Evolutionary conservation across 345 rosid species (phyloP), one percentile per base, ranked within the genome.

Genomic region (Moricandia moricandioides): DNA sequence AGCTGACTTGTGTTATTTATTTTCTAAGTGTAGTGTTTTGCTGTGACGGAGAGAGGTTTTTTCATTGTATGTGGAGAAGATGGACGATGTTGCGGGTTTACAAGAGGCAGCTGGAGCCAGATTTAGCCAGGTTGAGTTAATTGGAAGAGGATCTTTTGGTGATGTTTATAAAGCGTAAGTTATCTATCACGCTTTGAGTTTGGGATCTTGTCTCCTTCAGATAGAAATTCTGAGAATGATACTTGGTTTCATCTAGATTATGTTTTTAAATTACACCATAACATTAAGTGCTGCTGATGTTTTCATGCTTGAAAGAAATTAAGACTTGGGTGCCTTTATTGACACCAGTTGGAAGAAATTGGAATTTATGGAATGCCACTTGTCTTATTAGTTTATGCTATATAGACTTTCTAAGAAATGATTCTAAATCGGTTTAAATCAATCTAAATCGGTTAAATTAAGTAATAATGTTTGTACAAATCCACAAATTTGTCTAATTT

Each of bases 161-260:
- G 98, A 94, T 57, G 98, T 94, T 74, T 94, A 91, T 78, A 94
- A 94, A 86, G 98, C 92, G 98, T 94, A 81, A 84, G 91, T 86
- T 71, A 62, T 8, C 24, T 21, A 14, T 43, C 35, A 12, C 34
- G 45, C 24, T 55, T 33, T 33, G 35, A 5, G 35, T 33, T 30
- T 30, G 3, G 31, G 24, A 21, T 16, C 56, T 17, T 6, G 63
- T 27, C 68, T 18, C 33, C 6, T 39, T n/a, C 16, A 9, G 6
- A 33, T 47, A n/a, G 27, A 71, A 18, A 31, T 61, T 8, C 16
- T 6, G 4, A 33, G 14, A 55, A 9, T 55, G 30, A 55, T 8
- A 47, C 55, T 16, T 49, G 7, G 18, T 14, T 47, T 47, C 18
- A 47, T 47, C 52, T 2, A 49, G 30, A 34, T 34, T 2, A 39